These are phyloP conservation scores for Dryas integrifolia DNA, from an alignment of 331 rosid genomes.

Conservation along the genomic window DNA sequence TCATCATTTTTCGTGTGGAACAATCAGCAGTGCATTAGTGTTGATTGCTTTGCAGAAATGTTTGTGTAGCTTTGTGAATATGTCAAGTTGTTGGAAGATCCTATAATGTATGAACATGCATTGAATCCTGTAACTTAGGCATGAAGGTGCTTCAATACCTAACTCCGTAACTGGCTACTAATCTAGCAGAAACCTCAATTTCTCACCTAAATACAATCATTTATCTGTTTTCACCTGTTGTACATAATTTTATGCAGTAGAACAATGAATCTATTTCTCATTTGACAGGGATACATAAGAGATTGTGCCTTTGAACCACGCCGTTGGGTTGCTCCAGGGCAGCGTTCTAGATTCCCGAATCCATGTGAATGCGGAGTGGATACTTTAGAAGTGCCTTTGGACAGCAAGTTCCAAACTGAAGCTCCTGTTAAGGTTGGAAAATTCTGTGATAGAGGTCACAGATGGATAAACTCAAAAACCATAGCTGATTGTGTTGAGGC, in stretches of 20 bases:
- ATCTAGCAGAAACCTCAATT: too few relatives aligned
- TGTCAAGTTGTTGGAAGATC: neutral
- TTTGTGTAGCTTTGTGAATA: neutral
- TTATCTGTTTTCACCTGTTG: neutral
- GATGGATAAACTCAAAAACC: constrained; percentile 87
- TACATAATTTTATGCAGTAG: neutral
- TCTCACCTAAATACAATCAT: neutral
- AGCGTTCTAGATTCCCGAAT: constrained; percentile 45
- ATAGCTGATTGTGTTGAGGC: constrained; percentile 91
- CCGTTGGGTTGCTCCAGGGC: constrained; percentile 97
- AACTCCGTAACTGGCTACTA: neutral
- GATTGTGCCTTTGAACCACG: constrained; percentile 90
- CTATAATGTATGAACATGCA: neutral
- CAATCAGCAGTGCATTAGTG: neutral
- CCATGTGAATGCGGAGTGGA: constrained; percentile 74
- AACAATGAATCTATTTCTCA: constrained; percentile 20
- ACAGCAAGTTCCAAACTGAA: constrained; percentile 53
- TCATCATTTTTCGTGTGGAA: neutral
- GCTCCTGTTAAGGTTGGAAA: constrained; percentile 65
- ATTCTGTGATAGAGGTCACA: constrained; percentile 73
- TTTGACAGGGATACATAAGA: constrained; percentile 62
- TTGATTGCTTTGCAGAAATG: neutral
- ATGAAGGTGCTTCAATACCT: neutral
- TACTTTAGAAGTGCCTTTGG: constrained; percentile 75
- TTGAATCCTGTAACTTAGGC: neutral